These are phyloP conservation scores for Cutaneotrichosporon cyanovorans DNA, from an alignment of 1,284 basidiomycete species.

Conservation along the genomic window DNA sequence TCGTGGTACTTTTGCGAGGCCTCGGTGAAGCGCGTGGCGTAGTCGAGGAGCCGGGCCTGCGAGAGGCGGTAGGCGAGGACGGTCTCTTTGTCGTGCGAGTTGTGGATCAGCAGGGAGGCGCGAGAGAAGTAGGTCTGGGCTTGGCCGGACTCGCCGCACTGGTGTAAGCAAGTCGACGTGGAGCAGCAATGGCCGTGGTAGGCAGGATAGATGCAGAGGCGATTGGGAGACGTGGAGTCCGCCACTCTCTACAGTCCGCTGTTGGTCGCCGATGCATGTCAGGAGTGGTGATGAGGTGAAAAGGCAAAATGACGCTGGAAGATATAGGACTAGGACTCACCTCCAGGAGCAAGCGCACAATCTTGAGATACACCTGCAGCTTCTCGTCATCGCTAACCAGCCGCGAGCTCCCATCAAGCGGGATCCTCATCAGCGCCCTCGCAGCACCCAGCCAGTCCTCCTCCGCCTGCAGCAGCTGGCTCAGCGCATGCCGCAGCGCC, in stretches of 20 bases:
- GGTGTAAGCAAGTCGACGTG: slow-evolving; percentile 5
- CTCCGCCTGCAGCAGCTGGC: slow-evolving; percentile 76
- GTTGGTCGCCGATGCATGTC: no score
- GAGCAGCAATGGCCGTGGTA: not conserved
- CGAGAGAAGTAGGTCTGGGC: slow-evolving; percentile 96
- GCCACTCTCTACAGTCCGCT: no score
- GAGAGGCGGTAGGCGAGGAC: slow-evolving; percentile 75
- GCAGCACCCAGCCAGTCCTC: slow-evolving; percentile 93
- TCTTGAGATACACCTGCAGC: slow-evolving; percentile 82
- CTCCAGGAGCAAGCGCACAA: slow-evolving; percentile 89
- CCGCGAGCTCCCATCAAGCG: slow-evolving; percentile 84
- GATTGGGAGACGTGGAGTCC: no score
- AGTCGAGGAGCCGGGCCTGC: slow-evolving; percentile 83
- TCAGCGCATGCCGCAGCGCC: slow-evolving; percentile 72
- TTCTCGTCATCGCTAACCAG: slow-evolving; percentile 74
- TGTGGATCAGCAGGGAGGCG: slow-evolving; percentile 80
- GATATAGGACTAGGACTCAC: slow-evolving; percentile 53
- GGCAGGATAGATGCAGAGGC: no score
- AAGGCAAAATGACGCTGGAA: not conserved
- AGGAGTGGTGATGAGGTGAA: not conserved
- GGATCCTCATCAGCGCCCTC: slow-evolving; percentile 79
- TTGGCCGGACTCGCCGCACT: slow-evolving; percentile 54
- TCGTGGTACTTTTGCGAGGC: slow-evolving; percentile 94
- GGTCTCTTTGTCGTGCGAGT: slow-evolving; percentile 65
- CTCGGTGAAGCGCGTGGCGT: slow-evolving; percentile 82